Percentiles rank a stretch among this genome's conserved stretches.
These are phyloP conservation scores for Didymella glomerata DNA, from an alignment of 2,329 filamentous ascomycete genomes.

Conservation along the genomic window DNA sequence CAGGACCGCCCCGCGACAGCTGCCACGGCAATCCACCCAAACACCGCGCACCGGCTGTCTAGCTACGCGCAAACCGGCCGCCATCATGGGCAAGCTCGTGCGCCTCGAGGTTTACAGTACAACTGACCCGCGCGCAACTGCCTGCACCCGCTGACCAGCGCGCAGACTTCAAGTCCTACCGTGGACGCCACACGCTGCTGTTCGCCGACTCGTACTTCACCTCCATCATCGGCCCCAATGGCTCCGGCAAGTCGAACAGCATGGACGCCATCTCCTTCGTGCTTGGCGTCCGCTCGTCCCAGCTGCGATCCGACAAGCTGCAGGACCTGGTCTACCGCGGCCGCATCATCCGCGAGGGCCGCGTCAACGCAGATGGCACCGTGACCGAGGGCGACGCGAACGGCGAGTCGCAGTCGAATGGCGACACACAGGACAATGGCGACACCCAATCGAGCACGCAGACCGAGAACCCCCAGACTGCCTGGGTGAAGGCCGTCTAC, in stretches of 20 bases:
- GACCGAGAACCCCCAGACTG: constrained; percentile 82
- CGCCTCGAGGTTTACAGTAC: constrained; percentile 92
- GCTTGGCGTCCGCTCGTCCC: constrained; percentile 97
- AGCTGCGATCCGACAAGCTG: constrained; percentile 90
- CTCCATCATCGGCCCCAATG: constrained; percentile 99
- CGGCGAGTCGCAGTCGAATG: constrained; percentile 49
- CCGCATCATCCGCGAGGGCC: constrained; percentile 88
- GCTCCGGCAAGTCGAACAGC: constrained; percentile 97
- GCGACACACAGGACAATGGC: constrained; percentile 58
- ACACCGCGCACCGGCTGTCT: constrained; percentile 24
- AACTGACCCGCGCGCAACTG: constrained; percentile 41
- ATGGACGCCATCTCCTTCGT: constrained; percentile 99
- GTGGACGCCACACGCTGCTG: constrained; percentile 90
- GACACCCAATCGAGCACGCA: constrained; percentile 70
- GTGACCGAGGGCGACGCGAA: constrained; percentile 59
- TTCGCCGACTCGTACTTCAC: constrained; percentile 99
- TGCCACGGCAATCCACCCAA: background rate
- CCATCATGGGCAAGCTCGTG: constrained; percentile 89
- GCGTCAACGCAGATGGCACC: constrained; percentile 90
- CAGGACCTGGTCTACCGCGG: constrained; percentile 96
- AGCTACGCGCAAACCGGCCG: constrained; percentile 29
- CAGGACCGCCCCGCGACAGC: constrained; percentile 8
- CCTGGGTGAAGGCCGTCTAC: constrained; percentile 99
- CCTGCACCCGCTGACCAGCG: constrained; percentile 19
- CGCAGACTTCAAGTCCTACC: constrained; percentile 98